Base-by-base conservation (phyloP, 352 stramenopile genomes). In the Pythium coloratum region DNA sequence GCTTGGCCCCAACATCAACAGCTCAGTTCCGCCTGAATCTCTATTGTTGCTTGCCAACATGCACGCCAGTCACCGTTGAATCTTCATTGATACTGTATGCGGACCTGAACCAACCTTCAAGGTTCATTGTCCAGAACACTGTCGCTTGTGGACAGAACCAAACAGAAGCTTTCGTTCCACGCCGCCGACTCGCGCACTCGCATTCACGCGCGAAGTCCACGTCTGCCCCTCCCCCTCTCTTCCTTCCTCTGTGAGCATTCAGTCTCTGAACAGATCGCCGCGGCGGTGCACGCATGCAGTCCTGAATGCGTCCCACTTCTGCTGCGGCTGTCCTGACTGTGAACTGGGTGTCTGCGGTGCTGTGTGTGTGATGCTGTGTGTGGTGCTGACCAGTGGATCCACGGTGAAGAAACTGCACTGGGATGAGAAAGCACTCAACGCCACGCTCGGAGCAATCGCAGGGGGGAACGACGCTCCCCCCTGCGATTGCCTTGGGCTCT, bases 241-340 rank as follows among this genome's bases (percentile, higher is more conserved):
- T 53, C 46, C 46, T 50, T 13, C 16, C 44, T 50, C 20, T 12
- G 40, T 47, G 40, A 47, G 16, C 40, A 47, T 47, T 47, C 40
- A 47, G 40, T 10, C 12, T 47, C 40, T 47, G 40, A 47, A 47
- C 40, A 18, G 40, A 47, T 47, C 40, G 40, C 5, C 12, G 3
- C 28, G 28, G 3, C 28, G 28, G 28, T 30, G 28, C 40, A 20
- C 36, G n/a, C 46, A 53, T 53, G 18, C 46, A 53, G 46, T 8
- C 10, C 18, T 53, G 46, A 26, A 53, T 24, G 18, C n/a, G 46
- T 53, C 46, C 46, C 46, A 53, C 46, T 53, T 28, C n/a, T 53
- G 46, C 8, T 30, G 6, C 20, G 46, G 46, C 46, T 53, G 46
- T 53, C 46, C 46, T 53, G 46, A 53, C 46, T 53, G 46, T 53